Evolutionary conservation across 2,329 filamentous ascomycete species (phyloP).

Genomic region (Pseudomassariella vexata): DNA sequence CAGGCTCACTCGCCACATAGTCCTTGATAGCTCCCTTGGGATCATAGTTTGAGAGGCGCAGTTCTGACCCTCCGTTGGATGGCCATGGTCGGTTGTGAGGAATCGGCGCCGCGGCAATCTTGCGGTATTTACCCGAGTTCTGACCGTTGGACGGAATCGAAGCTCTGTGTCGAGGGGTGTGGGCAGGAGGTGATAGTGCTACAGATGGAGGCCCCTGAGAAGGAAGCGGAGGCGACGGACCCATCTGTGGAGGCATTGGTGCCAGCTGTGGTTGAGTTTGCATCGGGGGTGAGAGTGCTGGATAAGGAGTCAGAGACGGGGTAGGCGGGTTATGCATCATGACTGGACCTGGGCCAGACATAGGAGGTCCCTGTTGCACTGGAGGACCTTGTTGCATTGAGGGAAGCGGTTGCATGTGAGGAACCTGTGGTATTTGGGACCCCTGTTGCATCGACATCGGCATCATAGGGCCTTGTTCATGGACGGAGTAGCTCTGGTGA

Average conservation of each 20-base stretch:
- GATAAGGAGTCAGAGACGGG: constrained; percentile 14
- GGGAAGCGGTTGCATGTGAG: too few relatives aligned
- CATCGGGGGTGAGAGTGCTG: constrained; percentile 19
- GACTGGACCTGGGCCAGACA: constrained; percentile 9
- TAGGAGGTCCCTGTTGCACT: constrained; percentile 13
- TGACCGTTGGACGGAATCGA: constrained; percentile 24
- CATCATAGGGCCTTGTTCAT: constrained; percentile 21
- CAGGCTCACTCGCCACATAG: constrained; percentile 47
- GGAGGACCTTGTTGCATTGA: too few relatives aligned
- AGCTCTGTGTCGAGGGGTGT: constrained; percentile 23
- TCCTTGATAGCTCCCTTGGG: constrained; percentile 52
- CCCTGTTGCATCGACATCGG: constrained; percentile 18
- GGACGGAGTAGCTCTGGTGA: constrained; percentile 27
- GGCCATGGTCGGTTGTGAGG: constrained; percentile 44
- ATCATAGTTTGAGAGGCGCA: constrained; percentile 54
- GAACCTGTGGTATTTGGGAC: constrained; percentile 9
- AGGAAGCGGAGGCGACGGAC: constrained; percentile 16
- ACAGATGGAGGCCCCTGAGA: constrained; percentile 14
- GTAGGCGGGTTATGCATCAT: constrained; percentile 14
- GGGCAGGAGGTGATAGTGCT: constrained; percentile 20
- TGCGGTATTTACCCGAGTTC: constrained; percentile 42
- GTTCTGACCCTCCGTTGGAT: constrained; percentile 39
- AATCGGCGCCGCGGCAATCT: constrained; percentile 53
- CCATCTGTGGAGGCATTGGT: constrained; percentile 19
- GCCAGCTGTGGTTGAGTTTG: constrained; percentile 17